Percentiles rank a stretch among this genome's conserved stretches.
These are phyloP conservation scores for Erigeron canadensis DNA, from an alignment of 129 eudicot genomes.

Conservation along the genomic window DNA sequence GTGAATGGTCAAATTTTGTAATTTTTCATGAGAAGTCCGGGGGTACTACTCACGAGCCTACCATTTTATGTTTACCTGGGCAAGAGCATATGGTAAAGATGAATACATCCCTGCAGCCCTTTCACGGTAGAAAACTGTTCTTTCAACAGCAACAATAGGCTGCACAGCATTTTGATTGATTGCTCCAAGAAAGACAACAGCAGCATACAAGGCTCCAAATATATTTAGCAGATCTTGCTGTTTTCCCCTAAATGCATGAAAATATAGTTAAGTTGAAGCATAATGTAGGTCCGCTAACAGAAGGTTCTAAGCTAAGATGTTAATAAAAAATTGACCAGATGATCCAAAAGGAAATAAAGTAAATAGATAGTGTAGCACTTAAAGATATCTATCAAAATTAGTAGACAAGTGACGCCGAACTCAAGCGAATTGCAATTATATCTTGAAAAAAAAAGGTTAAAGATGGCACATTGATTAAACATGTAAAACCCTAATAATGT, in stretches of 20 bases:
- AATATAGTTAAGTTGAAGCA: background rate
- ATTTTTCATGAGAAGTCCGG: background rate
- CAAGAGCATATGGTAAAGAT: slow-evolving; percentile 77
- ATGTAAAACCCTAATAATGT: too few relatives aligned
- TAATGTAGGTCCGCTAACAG: background rate
- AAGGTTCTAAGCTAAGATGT: slow-evolving; percentile 36
- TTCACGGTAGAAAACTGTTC: slow-evolving; percentile 83
- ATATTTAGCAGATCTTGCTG: slow-evolving; percentile 47
- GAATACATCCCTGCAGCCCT: slow-evolving; percentile 91
- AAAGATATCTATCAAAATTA: background rate
- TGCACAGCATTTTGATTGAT: slow-evolving; percentile 65
- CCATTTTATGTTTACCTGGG: slow-evolving; percentile 51
- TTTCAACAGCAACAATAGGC: slow-evolving; percentile 62
- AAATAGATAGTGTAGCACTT: background rate
- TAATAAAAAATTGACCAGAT: background rate
- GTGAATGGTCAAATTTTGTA: too few relatives aligned
- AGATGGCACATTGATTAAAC: too few relatives aligned
- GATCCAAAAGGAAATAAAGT: background rate
- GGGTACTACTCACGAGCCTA: background rate
- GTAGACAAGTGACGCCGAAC: background rate
- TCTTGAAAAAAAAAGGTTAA: too few relatives aligned
- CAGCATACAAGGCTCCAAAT: slow-evolving; percentile 66
- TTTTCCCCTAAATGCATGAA: slow-evolving; percentile 37
- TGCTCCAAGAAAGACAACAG: slow-evolving; percentile 67
- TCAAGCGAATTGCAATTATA: too few relatives aligned